Evolutionary conservation across 192 early-diverging fungal genomes (phyloP).

Genomic region (Coemansia brasiliensis): DNA sequence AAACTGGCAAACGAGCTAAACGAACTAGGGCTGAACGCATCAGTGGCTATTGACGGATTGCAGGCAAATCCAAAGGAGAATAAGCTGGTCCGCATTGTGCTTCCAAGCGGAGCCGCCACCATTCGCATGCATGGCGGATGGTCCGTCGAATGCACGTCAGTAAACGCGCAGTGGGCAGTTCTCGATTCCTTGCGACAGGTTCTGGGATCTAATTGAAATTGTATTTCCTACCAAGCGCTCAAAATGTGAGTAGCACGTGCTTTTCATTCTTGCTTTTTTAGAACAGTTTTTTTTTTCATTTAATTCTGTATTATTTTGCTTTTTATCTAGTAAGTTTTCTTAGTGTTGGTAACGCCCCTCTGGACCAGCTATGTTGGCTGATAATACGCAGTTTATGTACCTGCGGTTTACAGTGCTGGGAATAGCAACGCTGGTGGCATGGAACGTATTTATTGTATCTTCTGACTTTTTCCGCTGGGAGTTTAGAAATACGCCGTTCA

Average conservation of each 20-base stretch:
- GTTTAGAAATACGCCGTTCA: slow-evolving; percentile 61
- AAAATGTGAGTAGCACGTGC: no score
- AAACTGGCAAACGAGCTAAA: slow-evolving; percentile 39
- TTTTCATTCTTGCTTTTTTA: not conserved
- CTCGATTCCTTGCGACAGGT: slow-evolving; percentile 42
- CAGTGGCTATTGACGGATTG: slow-evolving; percentile 1
- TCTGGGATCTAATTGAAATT: slow-evolving; percentile 1
- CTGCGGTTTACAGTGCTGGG: slow-evolving; percentile 68
- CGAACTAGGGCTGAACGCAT: slow-evolving; percentile 37
- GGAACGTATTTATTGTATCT: slow-evolving; percentile 80
- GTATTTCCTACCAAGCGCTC: no score
- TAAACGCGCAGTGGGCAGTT: slow-evolving; percentile 38
- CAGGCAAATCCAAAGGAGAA: not conserved
- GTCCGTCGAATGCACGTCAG: slow-evolving; percentile 46
- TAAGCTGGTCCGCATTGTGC: slow-evolving; percentile 16
- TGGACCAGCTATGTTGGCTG: slow-evolving; percentile 14
- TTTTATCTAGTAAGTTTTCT: not conserved
- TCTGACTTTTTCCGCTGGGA: slow-evolving; percentile 67
- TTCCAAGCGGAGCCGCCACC: slow-evolving; percentile 44
- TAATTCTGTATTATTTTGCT: not conserved
- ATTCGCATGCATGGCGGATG: slow-evolving; percentile 40
- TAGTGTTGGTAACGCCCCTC: not conserved
- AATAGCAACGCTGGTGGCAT: slow-evolving; percentile 69
- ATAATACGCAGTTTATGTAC: slow-evolving; percentile 28
- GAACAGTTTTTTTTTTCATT: not conserved